Evolutionary conservation across 768 basidiomycete species (phyloP), one percentile per base, ranked within the genome.

Genomic region (Kwoniella sp.): DNA sequence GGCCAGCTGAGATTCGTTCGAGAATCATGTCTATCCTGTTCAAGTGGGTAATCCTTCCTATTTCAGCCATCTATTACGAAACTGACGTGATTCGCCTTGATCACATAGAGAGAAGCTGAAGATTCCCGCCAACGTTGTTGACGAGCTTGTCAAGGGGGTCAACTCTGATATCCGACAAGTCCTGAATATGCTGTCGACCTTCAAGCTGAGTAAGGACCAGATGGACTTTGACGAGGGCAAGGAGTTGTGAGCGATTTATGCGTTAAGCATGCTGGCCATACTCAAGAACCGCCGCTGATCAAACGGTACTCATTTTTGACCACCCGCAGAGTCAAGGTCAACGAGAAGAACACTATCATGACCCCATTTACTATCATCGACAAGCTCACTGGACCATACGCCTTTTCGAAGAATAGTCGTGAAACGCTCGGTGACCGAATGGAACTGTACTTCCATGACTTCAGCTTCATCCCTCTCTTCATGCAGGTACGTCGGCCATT

Each of bases 101-200:
- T 15, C 19, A 21, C 52, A 7, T 65, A 94, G 92, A 79, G 96
- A 99, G 80, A 90, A 91, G 69, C 85, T 99, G 86, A 90, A 91
- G 79, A 83, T 97, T n/a, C 89, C 91, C 0, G 86, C 88, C 0
- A 91, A 91, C 62, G 95, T 94, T 46, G 80, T 98, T 33, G 96
- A 99, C 74, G 91, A 96, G 77, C 88, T 99, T 30, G 86, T 98
- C 60, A 80, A 82, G 1, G 90, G 95, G 4, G 85, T 92, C 1
- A 91, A 96, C 71, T 95, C 94, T 1, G 96, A 99, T 80, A 95
- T 99, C 62, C 90, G 96, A 2, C 95, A 74, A 48, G 91, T 98
- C 21, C 81, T 99, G 64, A 98, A 97, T 78, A 97, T 99, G 92
- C 83, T 99, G 13, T 95, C 96, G 4, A 98, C 95, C 0, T 98